Conservation (phyloP, 2,329 filamentous ascomycete species). For the Aureobasidium subglaciale region DNA sequence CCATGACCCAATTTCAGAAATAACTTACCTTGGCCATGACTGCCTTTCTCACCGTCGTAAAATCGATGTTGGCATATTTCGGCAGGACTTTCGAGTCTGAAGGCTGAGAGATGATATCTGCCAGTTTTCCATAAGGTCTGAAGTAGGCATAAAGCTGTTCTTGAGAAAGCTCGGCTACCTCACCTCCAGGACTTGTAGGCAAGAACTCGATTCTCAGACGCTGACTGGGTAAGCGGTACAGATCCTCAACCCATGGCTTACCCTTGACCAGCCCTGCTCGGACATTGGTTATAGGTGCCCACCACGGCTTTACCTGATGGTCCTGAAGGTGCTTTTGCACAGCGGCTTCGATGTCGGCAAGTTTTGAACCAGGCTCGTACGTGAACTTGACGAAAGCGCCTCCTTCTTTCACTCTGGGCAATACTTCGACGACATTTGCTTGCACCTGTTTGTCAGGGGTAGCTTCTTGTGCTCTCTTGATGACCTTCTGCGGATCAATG, state of each 20-base stretch:
- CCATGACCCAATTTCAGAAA: neutral
- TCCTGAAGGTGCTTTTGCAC: slow-evolving; percentile 59
- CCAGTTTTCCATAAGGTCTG: slow-evolving; percentile 81
- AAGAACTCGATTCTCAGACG: slow-evolving; percentile 80
- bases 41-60: slow-evolving; percentile 63
- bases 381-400: slow-evolving; percentile 87
- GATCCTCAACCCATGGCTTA: slow-evolving; percentile 87
- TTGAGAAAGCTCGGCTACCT: slow-evolving; percentile 72
- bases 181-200: slow-evolving; percentile 60
- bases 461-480: slow-evolving; percentile 35
- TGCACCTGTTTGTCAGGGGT: slow-evolving; percentile 19
- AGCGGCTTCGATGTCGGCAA: slow-evolving; percentile 51
- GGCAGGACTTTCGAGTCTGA: slow-evolving; percentile 81
- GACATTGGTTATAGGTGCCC: slow-evolving; percentile 71
- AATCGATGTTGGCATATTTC: slow-evolving; percentile 73
- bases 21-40: slow-evolving; percentile 62
- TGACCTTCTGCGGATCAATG: slow-evolving; percentile 49
- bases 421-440: slow-evolving; percentile 68
- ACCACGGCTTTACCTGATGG: slow-evolving; percentile 77
- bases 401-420: slow-evolving; percentile 83
- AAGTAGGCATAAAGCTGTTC: slow-evolving; percentile 84
- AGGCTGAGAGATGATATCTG: slow-evolving; percentile 74
- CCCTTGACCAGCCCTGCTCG: slow-evolving; percentile 69
- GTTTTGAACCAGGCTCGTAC: slow-evolving; percentile 25
- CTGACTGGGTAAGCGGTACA: slow-evolving; percentile 71